These are phyloP conservation scores for Silene coronaria DNA, from an alignment of 179 eudicot species.

Conservation along the genomic window DNA sequence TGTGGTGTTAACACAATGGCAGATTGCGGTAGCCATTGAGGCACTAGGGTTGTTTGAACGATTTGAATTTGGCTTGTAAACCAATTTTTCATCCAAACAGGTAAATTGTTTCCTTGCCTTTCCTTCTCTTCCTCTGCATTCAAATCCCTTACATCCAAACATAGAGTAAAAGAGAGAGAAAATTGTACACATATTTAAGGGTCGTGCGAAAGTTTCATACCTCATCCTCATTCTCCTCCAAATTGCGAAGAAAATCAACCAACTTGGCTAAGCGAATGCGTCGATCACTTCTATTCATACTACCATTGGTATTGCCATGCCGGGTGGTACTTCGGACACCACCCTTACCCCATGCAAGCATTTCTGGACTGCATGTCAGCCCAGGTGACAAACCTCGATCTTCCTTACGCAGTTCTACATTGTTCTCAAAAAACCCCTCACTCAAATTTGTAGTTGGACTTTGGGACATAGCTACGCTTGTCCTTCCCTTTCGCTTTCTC, in stretches of 20 bases:
- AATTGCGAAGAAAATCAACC: slow-evolving; percentile 35
- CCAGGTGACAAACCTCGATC: slow-evolving; percentile 26
- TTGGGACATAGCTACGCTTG: slow-evolving; percentile 26
- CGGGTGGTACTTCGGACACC: slow-evolving; percentile 51
- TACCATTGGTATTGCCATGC: slow-evolving; percentile 31
- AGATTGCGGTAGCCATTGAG: too few species aligned
- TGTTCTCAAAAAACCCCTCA: slow-evolving; percentile 36
- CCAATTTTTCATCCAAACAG: neutral
- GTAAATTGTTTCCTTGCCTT: neutral
- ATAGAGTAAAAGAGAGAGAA: neutral
- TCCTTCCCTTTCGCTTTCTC: slow-evolving; percentile 37
- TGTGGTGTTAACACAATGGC: slow-evolving; percentile 20
- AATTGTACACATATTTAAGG: neutral
- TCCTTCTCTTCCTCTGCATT: neutral
- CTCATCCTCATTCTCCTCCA: slow-evolving; percentile 24
- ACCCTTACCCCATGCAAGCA: slow-evolving; percentile 48
- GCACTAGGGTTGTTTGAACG: too few species aligned
- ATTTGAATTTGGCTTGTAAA: neutral
- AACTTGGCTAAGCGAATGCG: slow-evolving; percentile 43
- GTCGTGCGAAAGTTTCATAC: neutral
- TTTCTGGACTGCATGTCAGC: slow-evolving; percentile 30
- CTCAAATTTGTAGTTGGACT: slow-evolving; percentile 41
- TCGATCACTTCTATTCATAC: slow-evolving; percentile 27
- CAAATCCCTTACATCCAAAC: neutral
- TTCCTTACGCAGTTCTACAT: slow-evolving; percentile 34